Evolutionary conservation across 1,139 yeast genomes (phyloP).

Genomic region (Diutina neorugosa): DNA sequence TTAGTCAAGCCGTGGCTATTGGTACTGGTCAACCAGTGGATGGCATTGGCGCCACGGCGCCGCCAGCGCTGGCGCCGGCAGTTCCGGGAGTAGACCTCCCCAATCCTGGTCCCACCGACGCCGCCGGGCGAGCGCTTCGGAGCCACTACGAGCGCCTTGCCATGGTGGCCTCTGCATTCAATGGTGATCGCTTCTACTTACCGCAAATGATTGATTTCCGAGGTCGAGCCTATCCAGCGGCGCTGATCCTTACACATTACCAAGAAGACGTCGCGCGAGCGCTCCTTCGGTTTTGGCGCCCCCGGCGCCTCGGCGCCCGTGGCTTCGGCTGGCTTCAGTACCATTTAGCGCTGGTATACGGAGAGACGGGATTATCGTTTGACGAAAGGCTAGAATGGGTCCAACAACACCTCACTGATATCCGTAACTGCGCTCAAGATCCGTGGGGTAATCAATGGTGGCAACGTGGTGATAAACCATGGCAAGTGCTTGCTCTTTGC

Average conservation of each 20-base stretch:
- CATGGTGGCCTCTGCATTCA: conserved; percentile 17
- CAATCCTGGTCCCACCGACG: not conserved
- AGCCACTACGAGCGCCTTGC: conserved; percentile 13
- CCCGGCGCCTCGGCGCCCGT: conserved; percentile 20
- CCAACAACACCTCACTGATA: conserved; percentile 12
- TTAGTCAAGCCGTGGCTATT: conserved; percentile 13
- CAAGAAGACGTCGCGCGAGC: conserved; percentile 25
- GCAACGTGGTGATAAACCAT: conserved; percentile 28
- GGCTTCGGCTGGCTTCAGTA: conserved; percentile 31
- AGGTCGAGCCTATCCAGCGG: conserved; percentile 31
- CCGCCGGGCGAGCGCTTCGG: conserved; percentile 9
- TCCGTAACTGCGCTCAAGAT: conserved; percentile 17
- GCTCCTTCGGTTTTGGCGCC: conserved; percentile 27
- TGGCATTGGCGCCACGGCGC: conserved; percentile 12
- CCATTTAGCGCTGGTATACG: conserved; percentile 27
- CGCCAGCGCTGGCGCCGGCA: conserved; percentile 5
- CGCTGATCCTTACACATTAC: conserved; percentile 24
- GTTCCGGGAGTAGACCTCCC: not conserved
- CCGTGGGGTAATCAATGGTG: conserved; percentile 26
- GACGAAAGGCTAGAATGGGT: conserved; percentile 18
- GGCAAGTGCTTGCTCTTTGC: conserved; percentile 28
- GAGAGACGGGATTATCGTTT: conserved; percentile 17
- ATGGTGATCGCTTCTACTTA: conserved; percentile 27
- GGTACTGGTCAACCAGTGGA: conserved; percentile 5
- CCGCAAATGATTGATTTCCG: conserved; percentile 32